Percentiles rank a stretch among this genome's conserved stretches.
Conservation (phyloP, 2,329 filamentous ascomycete species). For the Alternaria tenuissima region DNA sequence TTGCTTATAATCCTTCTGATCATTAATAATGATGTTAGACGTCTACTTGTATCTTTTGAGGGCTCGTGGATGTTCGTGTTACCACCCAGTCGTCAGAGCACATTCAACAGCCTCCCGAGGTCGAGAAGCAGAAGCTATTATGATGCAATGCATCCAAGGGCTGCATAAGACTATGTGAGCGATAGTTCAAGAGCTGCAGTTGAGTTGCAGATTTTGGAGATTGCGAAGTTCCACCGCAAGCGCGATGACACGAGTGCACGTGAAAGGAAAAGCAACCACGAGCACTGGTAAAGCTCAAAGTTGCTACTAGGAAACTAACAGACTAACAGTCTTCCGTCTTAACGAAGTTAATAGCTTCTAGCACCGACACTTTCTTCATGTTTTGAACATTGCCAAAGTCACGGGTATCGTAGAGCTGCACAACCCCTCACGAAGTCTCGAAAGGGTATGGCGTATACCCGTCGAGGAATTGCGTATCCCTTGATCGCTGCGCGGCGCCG, state of each 20-base stretch:
- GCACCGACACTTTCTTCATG: not conserved
- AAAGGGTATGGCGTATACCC: conserved; percentile 32
- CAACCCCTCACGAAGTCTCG: conserved; percentile 16
- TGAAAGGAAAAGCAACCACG: not conserved
- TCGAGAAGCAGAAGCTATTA: not conserved
- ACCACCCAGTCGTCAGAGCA: not conserved
- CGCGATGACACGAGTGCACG: conserved; percentile 1
- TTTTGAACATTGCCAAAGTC: conserved; percentile 5
- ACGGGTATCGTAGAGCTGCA: conserved; percentile 21
- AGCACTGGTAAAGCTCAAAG: not conserved
- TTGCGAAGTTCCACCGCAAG: not conserved
- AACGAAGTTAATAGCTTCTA: not conserved
- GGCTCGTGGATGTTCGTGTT: not conserved
- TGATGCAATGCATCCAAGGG: not conserved
- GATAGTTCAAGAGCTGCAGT: not conserved
- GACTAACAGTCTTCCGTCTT: not conserved
- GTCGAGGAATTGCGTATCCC: conserved; percentile 32
- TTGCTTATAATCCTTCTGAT: not conserved
- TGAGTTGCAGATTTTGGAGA: not conserved
- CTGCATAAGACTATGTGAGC: not conserved
- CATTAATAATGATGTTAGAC: not conserved
- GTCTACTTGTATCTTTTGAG: not conserved
- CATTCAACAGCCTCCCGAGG: not conserved
- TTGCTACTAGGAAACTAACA: not conserved
- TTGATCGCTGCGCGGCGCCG: conserved; percentile 34